Evolutionary conservation across 1,284 basidiomycete species (phyloP).

Genomic region (Sphagnurus paluster): DNA sequence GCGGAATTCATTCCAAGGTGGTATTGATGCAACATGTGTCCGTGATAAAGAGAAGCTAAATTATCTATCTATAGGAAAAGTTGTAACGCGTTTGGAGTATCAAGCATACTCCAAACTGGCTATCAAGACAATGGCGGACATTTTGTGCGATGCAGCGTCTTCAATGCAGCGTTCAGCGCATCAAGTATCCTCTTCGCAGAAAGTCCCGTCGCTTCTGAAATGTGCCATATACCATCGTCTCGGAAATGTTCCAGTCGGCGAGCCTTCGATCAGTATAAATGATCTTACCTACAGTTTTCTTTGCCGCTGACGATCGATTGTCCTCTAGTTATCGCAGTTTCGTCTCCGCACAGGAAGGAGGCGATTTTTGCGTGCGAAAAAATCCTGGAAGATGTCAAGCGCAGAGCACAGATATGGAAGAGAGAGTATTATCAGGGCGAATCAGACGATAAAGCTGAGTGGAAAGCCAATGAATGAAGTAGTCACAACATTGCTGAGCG

Average conservation of each 20-base stretch:
- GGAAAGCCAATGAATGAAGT: slow-evolving; percentile 65
- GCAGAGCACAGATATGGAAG: slow-evolving; percentile 87
- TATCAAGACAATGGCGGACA: slow-evolving; percentile 73
- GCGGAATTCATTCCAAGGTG: slow-evolving; percentile 54
- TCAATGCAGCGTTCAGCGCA: slow-evolving; percentile 45
- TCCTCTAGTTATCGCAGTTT: slow-evolving; percentile 70
- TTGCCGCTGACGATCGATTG: slow-evolving; percentile 1
- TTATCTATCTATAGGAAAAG: slow-evolving; percentile 54
- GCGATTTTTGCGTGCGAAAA: slow-evolving; percentile 80
- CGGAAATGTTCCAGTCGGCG: slow-evolving; percentile 75
- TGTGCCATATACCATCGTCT: slow-evolving; percentile 78
- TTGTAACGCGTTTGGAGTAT: slow-evolving; percentile 75
- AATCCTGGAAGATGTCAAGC: slow-evolving; percentile 83
- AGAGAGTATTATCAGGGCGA: slow-evolving; percentile 79
- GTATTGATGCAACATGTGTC: no score
- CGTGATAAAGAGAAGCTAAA: no score
- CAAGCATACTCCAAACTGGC: slow-evolving; percentile 83
- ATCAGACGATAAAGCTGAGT: slow-evolving; percentile 59
- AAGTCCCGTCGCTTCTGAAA: slow-evolving; percentile 42
- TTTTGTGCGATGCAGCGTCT: slow-evolving; percentile 50
- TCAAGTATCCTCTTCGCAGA: slow-evolving; percentile 31
- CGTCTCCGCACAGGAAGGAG: slow-evolving; percentile 82
- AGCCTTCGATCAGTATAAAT: slow-evolving; percentile 64
- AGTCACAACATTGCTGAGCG: background rate
- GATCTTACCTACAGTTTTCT: background rate